Base-by-base conservation (phyloP, 2,329 filamentous ascomycete species). In the Aureobasidium sp. region DNA sequence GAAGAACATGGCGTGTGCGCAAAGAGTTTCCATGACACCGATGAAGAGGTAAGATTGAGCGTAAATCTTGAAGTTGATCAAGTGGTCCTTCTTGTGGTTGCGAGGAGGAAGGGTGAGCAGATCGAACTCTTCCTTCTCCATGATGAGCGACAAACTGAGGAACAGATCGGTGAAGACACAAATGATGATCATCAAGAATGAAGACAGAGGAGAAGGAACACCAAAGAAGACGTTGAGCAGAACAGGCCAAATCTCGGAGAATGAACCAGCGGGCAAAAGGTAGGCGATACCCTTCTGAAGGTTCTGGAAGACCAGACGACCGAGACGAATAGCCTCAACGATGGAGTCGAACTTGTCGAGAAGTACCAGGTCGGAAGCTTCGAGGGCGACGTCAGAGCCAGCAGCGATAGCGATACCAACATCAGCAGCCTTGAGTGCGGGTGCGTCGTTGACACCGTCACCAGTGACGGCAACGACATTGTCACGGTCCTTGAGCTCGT, bases 281-380 rank as follows among this genome's bases (percentile, higher is more conserved):
- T 75, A 77, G 39, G 70, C 68, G 44, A 77, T 76, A 8, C 75
- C 71, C 39, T 67, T 66, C 41, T 66, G 61, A n/a, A 66, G 51
- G 46, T 66, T 66, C 41, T 66, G 64, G 55, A 66, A 66, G 34
- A 66, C 65, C 24, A 66, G 51, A 17, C 89, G 83, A n/a, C 89
- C 89, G 73, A 92, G 88, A 66, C 88, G 87, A 67, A 93, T 89
- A 3, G 89, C 89, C 39, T 88, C 84, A 15, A 93, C 86, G 65
- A 93, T 92, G 0, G 86, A 89, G 67, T 90, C 88, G 75, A 93
- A 93, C 74, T 92, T 91, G 75, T 92, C 89, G 0, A 88, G 90
- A 41, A 94, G 78, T 32, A 94, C 88, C 81, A 94, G 92, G 69
- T 93, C 71, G 68, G 89, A 77, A 73, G 89, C 89, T 37, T 87